phyloP scores from a whole-genome alignment of 352 stramenopile species.

The Phytopythium sindhum region DNA sequence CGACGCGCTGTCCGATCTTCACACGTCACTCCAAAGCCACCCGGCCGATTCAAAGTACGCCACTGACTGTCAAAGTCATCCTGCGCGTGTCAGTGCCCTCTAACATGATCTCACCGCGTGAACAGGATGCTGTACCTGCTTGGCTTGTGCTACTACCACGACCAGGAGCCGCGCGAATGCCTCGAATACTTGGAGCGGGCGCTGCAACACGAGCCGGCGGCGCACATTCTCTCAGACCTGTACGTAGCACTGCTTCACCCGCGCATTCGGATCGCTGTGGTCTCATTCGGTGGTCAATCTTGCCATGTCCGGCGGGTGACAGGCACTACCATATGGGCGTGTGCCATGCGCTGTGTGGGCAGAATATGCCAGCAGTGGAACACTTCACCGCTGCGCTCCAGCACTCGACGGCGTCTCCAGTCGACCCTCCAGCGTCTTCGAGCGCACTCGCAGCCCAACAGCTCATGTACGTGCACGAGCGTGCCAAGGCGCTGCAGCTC shows the following conservation, averaged over 20 bases:
- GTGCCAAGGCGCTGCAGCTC: conserved; percentile 76
- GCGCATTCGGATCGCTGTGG: neutral
- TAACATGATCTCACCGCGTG: neutral
- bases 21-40: conserved; percentile 34
- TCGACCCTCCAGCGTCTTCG: neutral
- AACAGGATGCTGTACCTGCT: conserved; percentile 59
- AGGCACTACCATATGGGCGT: conserved; percentile 79
- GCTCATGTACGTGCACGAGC: conserved; percentile 64
- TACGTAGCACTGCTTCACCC: conserved; percentile 19
- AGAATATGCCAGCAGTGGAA: conserved; percentile 65
- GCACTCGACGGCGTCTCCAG: conserved; percentile 12
- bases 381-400: conserved; percentile 50
- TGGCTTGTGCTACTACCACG: conserved; percentile 61
- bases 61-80: neutral
- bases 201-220: conserved; percentile 22
- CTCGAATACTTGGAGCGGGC: conserved; percentile 43
- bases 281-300: neutral
- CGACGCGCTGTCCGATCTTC: conserved; percentile 50
- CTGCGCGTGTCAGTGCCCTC: conserved; percentile 1
- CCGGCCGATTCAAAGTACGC: conserved; percentile 26
- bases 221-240: conserved; percentile 50
- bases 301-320: neutral
- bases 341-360: conserved; percentile 39
- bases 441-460: neutral
- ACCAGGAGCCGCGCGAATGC: conserved; percentile 39